Evolutionary conservation across 169 alveolate genomes (phyloP), one percentile per base, ranked within the genome.

Genomic region (Pseudocohnilembus persalinus): DNA sequence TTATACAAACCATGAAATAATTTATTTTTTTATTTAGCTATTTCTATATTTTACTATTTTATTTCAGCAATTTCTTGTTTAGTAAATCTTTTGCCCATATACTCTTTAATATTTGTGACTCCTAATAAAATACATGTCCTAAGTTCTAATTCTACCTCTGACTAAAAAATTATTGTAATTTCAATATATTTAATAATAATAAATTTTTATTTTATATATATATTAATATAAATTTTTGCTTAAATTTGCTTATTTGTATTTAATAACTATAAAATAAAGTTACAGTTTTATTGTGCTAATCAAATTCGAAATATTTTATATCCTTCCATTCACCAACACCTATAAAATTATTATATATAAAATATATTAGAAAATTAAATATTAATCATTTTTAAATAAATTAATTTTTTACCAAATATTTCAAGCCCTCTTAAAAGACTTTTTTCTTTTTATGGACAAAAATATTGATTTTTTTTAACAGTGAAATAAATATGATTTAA

Each of bases 111-210:
- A 65, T 86, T 85, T 26, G 75, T 49, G 29, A 82, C 81, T 49
- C 83, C 83, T 28, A 86, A 81, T 32, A 81, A 31, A 33, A 86
- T 64, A 65, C 90, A 80, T 32, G 90, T 81, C 76, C 90, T 86
- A 1, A 86, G 64, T 32, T 86, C 90, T 75, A 86, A 63, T 86
- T 86, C 90, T 27, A 86, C 75, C 27, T 64, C 80, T 74, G 73
- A 80, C 90, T 86, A 30, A 15, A 74, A 34, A 82, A 33, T 32
- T 29, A 33, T 76, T 64, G 28, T 11, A 73, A 25, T 73, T 25
- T 24, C 11, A 25, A 73, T 25, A 73, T 73, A 73, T 73, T 73
- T 11, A 16, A 73, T 73, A 73, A 25, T 32, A 33, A 20, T 26
- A 0, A 27, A 27, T 31, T 26, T 74, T 29, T 74, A 24, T 74